Evolutionary conservation across 495 filamentous ascomycete species (phyloP).

Genomic region (Corynascus novoguineensis): DNA sequence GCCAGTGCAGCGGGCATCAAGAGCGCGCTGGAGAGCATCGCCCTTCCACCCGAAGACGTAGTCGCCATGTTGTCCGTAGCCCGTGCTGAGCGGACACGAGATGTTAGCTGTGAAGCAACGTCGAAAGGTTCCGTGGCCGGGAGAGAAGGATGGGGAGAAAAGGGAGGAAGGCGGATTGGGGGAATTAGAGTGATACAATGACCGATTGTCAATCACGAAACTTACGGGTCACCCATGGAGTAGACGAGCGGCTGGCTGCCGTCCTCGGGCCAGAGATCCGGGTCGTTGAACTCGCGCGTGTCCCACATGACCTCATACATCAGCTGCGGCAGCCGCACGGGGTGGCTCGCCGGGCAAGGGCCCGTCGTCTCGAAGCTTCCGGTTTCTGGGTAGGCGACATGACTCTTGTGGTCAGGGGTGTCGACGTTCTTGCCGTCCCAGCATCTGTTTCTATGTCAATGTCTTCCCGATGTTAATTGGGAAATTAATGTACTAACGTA

Average conservation of each 20-base stretch:
- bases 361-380: constrained; percentile 37
- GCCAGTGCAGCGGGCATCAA: constrained; percentile 43
- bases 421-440: constrained; percentile 55
- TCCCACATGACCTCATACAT: constrained; percentile 51
- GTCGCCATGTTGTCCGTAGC: constrained; percentile 45
- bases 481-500: constrained; percentile 25
- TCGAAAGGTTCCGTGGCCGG: no score
- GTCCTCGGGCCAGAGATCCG: constrained; percentile 39
- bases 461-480: no score
- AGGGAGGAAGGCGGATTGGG: no score
- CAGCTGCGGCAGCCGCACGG: constrained; percentile 42
- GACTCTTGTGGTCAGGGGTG: constrained; percentile 47
- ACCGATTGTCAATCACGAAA: no score
- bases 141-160: no score
- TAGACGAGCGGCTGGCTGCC: constrained; percentile 45
- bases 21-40: constrained; percentile 43
- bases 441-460: constrained; percentile 19
- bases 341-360: constrained; percentile 43
- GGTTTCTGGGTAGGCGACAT: constrained; percentile 42
- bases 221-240: constrained; percentile 43
- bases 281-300: constrained; percentile 40
- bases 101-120: neutral
- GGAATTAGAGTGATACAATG: no score
- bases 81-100: constrained; percentile 18
- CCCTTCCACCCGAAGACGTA: constrained; percentile 52